Conservation (phyloP, 306 rosid genomes). For the Arachis stenosperma region DNA sequence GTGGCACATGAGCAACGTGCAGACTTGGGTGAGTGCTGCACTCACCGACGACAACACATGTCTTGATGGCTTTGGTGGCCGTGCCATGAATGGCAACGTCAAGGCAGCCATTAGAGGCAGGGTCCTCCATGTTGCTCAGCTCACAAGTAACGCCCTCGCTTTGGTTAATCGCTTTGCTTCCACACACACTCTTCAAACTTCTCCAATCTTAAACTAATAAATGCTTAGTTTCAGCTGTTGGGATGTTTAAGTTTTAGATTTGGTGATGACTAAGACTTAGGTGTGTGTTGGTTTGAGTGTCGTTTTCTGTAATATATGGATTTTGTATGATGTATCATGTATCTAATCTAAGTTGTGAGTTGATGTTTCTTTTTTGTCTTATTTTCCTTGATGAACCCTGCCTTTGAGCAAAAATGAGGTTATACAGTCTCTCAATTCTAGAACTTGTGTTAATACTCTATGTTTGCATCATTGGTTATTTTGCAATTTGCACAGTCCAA, state of each 20-base stretch:
- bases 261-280: too few species aligned
- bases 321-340: not conserved
- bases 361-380: not conserved
- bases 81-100: slow-evolving; percentile 52
- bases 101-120: slow-evolving; percentile 53
- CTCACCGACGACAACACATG: slow-evolving; percentile 77
- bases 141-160: slow-evolving; percentile 86
- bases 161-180: slow-evolving; percentile 70
- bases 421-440: too few species aligned
- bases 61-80: slow-evolving; percentile 66
- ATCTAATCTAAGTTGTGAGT: not conserved
- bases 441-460: not conserved
- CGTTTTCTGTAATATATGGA: slow-evolving; percentile 13
- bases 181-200: slow-evolving; percentile 12
- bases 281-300: not conserved
- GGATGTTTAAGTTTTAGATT: too few species aligned
- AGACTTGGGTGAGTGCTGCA: slow-evolving; percentile 90
- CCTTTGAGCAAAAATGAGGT: too few species aligned
- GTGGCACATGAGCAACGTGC: slow-evolving; percentile 84
- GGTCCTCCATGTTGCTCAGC: slow-evolving; percentile 58
- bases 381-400: too few species aligned
- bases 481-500: not conserved
- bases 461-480: not conserved
- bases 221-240: too few species aligned
- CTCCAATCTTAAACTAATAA: not conserved